Conservation (phyloP, 106 monocot species). For the Allium fistulosum region DNA sequence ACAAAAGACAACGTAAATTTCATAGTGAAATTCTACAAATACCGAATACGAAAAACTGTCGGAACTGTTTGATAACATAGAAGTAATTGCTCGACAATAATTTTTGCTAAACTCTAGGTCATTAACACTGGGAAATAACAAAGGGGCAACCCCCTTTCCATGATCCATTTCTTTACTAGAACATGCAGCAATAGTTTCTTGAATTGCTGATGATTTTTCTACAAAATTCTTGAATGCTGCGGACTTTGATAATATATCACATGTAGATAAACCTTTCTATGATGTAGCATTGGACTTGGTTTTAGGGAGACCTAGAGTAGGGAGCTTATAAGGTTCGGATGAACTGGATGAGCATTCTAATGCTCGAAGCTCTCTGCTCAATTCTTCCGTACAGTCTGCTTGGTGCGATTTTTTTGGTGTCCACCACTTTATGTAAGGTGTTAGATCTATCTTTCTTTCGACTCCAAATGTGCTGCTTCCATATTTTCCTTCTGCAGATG, state of each 20-base stretch:
- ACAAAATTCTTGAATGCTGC: conserved; percentile 71
- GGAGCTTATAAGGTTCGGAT: conserved; percentile 74
- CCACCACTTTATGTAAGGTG: conserved; percentile 85
- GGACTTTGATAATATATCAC: conserved; percentile 63
- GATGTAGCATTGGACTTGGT: conserved; percentile 28
- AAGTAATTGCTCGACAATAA: no score
- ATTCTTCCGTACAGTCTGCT: conserved; percentile 46
- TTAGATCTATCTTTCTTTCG: conserved; percentile 87
- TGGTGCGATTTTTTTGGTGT: conserved; percentile 44
- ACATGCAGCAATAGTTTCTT: conserved; percentile 6
- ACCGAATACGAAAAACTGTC: no score
- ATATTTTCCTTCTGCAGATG: conserved; percentile 41
- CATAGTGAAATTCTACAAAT: no score
- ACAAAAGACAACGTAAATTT: no score
- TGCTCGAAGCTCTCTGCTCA: conserved; percentile 41
- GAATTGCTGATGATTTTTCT: conserved; percentile 46
- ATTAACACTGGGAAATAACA: conserved; percentile 18
- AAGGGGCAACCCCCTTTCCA: conserved; percentile 19
- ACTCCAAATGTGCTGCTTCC: conserved; percentile 24
- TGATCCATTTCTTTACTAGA: conserved; percentile 27
- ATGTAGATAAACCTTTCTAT: conserved; percentile 33
- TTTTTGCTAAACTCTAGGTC: conserved; percentile 22
- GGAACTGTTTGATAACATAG: no score
- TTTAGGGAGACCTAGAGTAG: conserved; percentile 47
- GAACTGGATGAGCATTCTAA: conserved; percentile 39